phyloP scores from a whole-genome alignment of 306 rosid species.

The Begonia loranthoides region DNA sequence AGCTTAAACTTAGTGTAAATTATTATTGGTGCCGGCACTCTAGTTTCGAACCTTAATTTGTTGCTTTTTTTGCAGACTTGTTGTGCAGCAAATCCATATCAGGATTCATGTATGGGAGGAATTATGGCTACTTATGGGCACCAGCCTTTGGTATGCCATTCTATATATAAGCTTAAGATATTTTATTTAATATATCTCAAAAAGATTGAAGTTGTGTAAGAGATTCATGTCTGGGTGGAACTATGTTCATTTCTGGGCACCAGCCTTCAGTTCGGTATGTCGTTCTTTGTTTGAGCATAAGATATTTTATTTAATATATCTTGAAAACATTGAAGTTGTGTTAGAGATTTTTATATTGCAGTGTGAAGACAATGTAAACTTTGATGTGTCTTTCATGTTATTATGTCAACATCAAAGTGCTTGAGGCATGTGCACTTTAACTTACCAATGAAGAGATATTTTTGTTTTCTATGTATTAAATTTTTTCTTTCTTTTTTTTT shows the following conservation, averaged over 20 bases:
- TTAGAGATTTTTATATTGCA: background rate
- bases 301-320: background rate
- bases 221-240: slow-evolving; percentile 54
- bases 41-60: slow-evolving; percentile 14
- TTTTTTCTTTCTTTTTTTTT: too few species aligned
- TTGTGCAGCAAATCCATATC: slow-evolving; percentile 84
- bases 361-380: background rate
- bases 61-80: slow-evolving; percentile 57
- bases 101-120: slow-evolving; percentile 75
- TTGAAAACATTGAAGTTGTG: background rate
- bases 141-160: slow-evolving; percentile 51
- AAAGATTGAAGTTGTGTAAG: slow-evolving; percentile 40
- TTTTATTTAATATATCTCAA: slow-evolving; percentile 18
- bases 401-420: too few species aligned
- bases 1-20: background rate
- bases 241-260: slow-evolving; percentile 52
- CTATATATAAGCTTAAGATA: too few species aligned
- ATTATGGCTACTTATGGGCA: slow-evolving; percentile 83
- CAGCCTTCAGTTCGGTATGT: slow-evolving; percentile 52
- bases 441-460: too few species aligned
- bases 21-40: background rate
- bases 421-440: too few species aligned
- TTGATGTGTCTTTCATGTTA: too few species aligned
- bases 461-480: too few species aligned
- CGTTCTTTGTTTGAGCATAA: background rate